Conservation (phyloP, 768 basidiomycete genomes). For the Boletus fagicola region DNA sequence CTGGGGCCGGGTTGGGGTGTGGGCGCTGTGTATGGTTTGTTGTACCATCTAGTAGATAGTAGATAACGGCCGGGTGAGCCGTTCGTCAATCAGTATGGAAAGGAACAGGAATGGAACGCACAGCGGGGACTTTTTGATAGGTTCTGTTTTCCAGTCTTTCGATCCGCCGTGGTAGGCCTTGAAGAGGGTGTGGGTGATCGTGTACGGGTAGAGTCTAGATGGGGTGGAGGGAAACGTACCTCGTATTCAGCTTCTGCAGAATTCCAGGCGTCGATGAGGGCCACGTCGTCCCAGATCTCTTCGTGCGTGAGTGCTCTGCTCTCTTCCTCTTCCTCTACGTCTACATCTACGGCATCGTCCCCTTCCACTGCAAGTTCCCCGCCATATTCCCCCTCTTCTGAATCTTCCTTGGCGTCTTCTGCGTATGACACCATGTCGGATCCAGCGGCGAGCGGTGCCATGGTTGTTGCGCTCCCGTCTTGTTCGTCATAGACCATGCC, state of each 20-base stretch:
- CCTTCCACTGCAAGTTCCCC: slow-evolving; percentile 15
- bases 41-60: slow-evolving; percentile 70
- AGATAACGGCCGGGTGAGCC: not conserved
- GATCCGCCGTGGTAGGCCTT: slow-evolving; percentile 66
- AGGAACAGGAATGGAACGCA: slow-evolving; percentile 35
- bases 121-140: slow-evolving; percentile 71
- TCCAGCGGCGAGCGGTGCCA: not conserved
- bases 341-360: slow-evolving; percentile 27
- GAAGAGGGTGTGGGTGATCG: not conserved
- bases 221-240: slow-evolving; percentile 33
- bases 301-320: slow-evolving; percentile 64
- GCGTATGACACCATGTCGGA: slow-evolving; percentile 2
- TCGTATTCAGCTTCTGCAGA: slow-evolving; percentile 81
- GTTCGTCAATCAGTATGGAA: not conserved
- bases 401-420: slow-evolving; percentile 12
- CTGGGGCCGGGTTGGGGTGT: slow-evolving; percentile 11
- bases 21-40: slow-evolving; percentile 44
- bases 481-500: slow-evolving; percentile 35
- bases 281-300: slow-evolving; percentile 87
- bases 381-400: slow-evolving; percentile 25
- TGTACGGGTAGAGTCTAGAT: not conserved
- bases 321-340: slow-evolving; percentile 36
- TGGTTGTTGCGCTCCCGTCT: not conserved
- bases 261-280: slow-evolving; percentile 80
- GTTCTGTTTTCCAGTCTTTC: slow-evolving; percentile 68